Evolutionary conservation across 345 rosid species (phyloP), one percentile per base, ranked within the genome.

Genomic region (Hibiscus mutabilis): DNA sequence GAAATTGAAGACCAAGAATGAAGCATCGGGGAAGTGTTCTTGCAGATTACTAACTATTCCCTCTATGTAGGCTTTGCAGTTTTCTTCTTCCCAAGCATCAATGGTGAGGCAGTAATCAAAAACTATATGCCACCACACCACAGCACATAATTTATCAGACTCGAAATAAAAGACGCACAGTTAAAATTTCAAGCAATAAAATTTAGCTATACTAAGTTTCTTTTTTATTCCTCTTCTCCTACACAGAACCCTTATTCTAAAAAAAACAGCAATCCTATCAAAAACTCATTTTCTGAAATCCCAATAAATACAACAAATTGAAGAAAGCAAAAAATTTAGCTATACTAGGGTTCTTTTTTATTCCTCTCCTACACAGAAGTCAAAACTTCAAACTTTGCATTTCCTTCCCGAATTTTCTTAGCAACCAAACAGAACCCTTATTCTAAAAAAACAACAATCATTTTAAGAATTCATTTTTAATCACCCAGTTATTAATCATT

Each of bases 61-160:
- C 35, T 80, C 82, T 69, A 86, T 81, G 66, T 94, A 88, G 25
- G 57, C 83, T 80, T 84, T 81, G 76, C 88, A 91, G 70, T 86
- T 81, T 16, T 81, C 83, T 79, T 79, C 91, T 82, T 80, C 87
- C 91, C 85, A 80, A 60, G 82, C 75, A 79, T 91, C 90, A 12
- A 79, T 78, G 37, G 95, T 81, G 72, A 94, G 90, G 87, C 98
- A 94, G 85, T 89, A 87, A 75, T 94, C 96, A 60, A 94, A 94
- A 68, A 90, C 98, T 94, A 75, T 42, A 77, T 67, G 60, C 66
- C 77, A 27, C 40, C 7, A 15, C 70, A 58, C 56, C 5, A 55
- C 11, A 67, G 35, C 72, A 63, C 35, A 57, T 25, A 66, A 52
- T 31, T 60, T 69, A 59, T 79, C 61, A 79, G 69, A 63, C 61